phyloP scores from a whole-genome alignment of 2,329 filamentous ascomycete genomes.

The Neonectria faginata region DNA sequence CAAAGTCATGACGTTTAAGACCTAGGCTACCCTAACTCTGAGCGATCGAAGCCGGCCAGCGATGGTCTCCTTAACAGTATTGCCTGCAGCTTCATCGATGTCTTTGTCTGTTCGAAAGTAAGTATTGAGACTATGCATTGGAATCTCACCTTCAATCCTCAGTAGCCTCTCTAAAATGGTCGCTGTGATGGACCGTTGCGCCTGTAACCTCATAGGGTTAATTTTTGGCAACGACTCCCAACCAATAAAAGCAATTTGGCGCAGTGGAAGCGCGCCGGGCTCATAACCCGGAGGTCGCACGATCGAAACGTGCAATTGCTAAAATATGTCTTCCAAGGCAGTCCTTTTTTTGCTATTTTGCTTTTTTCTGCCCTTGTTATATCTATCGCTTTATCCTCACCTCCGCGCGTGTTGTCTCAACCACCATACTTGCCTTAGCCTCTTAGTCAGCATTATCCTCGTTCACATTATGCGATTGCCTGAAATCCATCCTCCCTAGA shows the following conservation, averaged over 20 bases:
- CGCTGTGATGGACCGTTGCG: no score
- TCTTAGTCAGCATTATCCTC: background rate
- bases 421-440: background rate
- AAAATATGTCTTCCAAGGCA: background rate
- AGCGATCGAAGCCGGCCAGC: no score
- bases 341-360: background rate
- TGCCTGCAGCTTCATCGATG: no score
- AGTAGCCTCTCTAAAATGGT: no score
- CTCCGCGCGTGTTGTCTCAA: background rate
- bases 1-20: no score
- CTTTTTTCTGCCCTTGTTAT: background rate
- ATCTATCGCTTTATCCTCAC: background rate
- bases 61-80: no score
- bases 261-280: slow-evolving; percentile 29
- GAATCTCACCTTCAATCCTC: no score
- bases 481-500: no score
- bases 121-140: no score
- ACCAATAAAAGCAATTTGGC: slow-evolving; percentile 26
- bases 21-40: no score
- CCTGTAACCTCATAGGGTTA: background rate
- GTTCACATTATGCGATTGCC: no score
- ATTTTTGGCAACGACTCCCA: background rate
- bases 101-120: no score
- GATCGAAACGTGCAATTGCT: slow-evolving; percentile 30
- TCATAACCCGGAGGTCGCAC: slow-evolving; percentile 29